A percentile compares a stretch with the other conserved stretches of the same genome.
Evolutionary conservation across 1,139 yeast genomes (phyloP).

Genomic region (Geotrichum siamense): DNA sequence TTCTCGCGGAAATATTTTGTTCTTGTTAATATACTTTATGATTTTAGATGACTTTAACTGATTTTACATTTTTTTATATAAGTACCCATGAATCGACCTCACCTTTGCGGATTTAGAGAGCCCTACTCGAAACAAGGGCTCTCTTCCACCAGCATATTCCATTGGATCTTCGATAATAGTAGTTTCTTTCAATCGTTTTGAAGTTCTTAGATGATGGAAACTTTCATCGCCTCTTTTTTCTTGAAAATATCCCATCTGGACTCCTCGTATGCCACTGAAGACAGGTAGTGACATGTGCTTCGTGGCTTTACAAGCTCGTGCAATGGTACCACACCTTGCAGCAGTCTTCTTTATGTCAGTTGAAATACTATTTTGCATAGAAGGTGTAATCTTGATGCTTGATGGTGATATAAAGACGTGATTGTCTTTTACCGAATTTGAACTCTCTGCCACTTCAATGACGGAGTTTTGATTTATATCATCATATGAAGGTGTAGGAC

Average conservation of each 20-base stretch:
- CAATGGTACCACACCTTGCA: background rate
- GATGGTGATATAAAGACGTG: too few species aligned
- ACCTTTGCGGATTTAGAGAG: slow-evolving; percentile 13
- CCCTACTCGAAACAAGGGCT: slow-evolving; percentile 13
- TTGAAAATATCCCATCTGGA: background rate
- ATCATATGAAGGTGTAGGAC: too few species aligned
- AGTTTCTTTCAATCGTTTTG: background rate
- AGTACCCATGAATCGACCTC: slow-evolving; percentile 12
- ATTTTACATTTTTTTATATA: slow-evolving; percentile 6
- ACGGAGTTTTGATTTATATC: too few species aligned
- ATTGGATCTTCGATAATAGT: background rate
- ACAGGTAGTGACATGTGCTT: slow-evolving; percentile 3
- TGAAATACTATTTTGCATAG: too few species aligned
- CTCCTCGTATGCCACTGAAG: background rate
- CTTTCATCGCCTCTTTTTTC: background rate
- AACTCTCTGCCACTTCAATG: too few species aligned
- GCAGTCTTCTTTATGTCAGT: too few species aligned
- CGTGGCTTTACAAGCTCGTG: slow-evolving; percentile 3
- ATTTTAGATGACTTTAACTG: background rate
- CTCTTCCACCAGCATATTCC: background rate
- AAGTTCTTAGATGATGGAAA: background rate
- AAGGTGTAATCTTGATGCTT: too few species aligned
- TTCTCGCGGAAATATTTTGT: background rate
- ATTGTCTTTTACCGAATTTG: too few species aligned
- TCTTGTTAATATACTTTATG: background rate